Evolutionary conservation across 257 asterid genomes (phyloP), one percentile per base, ranked within the genome.

Genomic region (Apocynum venetum): DNA sequence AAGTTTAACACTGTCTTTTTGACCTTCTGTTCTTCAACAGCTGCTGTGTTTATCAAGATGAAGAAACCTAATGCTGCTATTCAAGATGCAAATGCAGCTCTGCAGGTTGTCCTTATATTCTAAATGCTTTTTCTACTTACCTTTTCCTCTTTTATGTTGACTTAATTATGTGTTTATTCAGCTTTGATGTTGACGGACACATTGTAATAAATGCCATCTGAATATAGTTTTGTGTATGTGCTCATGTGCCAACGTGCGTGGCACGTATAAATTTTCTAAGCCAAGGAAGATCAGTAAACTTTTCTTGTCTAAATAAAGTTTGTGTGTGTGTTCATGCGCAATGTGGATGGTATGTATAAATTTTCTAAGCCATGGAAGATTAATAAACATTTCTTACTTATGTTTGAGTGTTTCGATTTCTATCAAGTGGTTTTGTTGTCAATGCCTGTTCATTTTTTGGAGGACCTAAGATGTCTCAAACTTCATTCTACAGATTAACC

Each of bases 31-130:
- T 79, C 40, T 76, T 66, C 67, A 79, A 46, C 92, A 96, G 99
- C 99, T 80, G 90, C 85, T 67, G 96, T 91, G 38, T 93, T 82
- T 81, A 89, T 96, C 77, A 96, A 96, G 83, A 88, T 93, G 98
- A 93, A 93, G 91, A 96, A 96, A 66, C 99, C 99, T 60, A 96
- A 89, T 85, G 98, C 99, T 71, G 98, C 99, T 72, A 89, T 93
- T 76, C 88, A 97, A 75, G 99, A 96, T 87, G 97, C 99, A 70
- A 88, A 75, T 76, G 99, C 98, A 25, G 99, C 98, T 46, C 85
- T 96, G 76, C 92, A 96, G 99, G 99, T 96, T 69, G 65, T 25
- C 70, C 59, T 38, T 53, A 75, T 76, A 53, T 61, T 72, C 47
- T 55, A 17, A 38, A 1, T 67, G 71, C 60, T 72, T 69, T 74